phyloP scores from a whole-genome alignment of 306 rosid genomes.

The Styphnolobium japonicum region DNA sequence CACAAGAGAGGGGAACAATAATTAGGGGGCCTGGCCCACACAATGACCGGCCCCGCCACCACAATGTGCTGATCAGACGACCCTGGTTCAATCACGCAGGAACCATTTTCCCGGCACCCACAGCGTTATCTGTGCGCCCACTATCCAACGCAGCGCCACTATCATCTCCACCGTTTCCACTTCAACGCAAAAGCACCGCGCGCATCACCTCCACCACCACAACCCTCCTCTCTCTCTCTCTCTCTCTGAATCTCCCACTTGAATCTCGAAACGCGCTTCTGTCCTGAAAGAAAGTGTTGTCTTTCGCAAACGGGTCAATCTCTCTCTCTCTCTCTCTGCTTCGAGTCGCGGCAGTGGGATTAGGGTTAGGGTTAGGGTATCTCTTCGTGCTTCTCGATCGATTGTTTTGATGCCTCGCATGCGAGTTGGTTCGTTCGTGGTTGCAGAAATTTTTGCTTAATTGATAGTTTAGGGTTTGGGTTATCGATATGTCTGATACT shows the following conservation, averaged over 20 bases:
- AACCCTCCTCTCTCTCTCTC: neutral
- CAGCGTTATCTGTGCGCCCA: neutral
- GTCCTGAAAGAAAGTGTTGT: neutral
- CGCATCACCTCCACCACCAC: neutral
- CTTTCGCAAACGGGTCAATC: neutral
- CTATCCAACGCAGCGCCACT: neutral
- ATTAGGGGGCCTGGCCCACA: too few species aligned
- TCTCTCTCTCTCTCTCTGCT: neutral
- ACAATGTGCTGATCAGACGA: conserved; percentile 3
- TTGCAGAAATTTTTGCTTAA: conserved; percentile 7
- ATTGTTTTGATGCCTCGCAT: conserved; percentile 17
- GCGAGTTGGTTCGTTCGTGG: neutral
- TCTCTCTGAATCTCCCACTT: neutral
- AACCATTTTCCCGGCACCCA: conserved; percentile 15
- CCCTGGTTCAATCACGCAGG: conserved; percentile 19
- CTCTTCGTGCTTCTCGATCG: neutral
- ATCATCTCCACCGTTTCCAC: conserved; percentile 24
- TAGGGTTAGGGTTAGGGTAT: conserved; percentile 37
- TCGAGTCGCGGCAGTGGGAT: conserved; percentile 9
- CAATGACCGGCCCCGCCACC: too few species aligned
- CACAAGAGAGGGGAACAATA: neutral
- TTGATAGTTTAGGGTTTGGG: conserved; percentile 54
- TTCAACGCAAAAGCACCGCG: conserved; percentile 12
- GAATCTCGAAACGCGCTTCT: neutral
- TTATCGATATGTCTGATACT: conserved; percentile 56